A percentile compares a stretch with the other conserved stretches of the same genome.
Evolutionary conservation across 2,329 filamentous ascomycete species (phyloP).

Genomic region (Rhynchosporium graminicola): DNA sequence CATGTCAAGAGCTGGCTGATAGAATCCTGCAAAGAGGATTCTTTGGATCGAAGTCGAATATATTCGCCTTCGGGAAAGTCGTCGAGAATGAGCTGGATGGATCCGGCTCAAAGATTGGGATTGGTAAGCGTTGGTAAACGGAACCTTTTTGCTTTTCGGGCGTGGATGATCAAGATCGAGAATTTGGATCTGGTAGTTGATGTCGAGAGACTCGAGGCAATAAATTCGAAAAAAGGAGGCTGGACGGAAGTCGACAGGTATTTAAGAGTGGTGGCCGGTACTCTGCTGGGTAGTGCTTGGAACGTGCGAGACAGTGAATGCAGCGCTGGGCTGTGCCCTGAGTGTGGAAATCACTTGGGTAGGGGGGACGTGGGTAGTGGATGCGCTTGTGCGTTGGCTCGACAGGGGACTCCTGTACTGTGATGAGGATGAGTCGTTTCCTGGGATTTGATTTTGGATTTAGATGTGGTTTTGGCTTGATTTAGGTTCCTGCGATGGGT

Average conservation of each 20-base stretch:
- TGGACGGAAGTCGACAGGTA: conserved; percentile 25
- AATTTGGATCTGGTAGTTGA: conserved; percentile 19
- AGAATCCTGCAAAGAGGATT: conserved; percentile 34
- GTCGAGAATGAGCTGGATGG: conserved; percentile 37
- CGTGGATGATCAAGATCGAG: conserved; percentile 17
- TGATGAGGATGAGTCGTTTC: conserved; percentile 14
- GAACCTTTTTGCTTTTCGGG: conserved; percentile 8
- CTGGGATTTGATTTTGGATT: background rate
- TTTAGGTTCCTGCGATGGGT: conserved; percentile 13
- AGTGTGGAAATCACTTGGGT: conserved; percentile 25
- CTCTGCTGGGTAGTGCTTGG: background rate
- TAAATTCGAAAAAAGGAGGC: conserved; percentile 21
- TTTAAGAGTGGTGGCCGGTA: conserved; percentile 22
- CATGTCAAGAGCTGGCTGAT: conserved; percentile 40
- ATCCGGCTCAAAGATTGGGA: conserved; percentile 26
- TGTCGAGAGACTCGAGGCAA: conserved; percentile 26
- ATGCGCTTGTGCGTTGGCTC: conserved; percentile 28
- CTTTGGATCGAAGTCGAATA: conserved; percentile 33
- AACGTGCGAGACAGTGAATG: background rate
- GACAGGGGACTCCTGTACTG: background rate
- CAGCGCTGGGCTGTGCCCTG: background rate
- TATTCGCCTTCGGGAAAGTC: conserved; percentile 32
- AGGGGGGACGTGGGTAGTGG: conserved; percentile 13
- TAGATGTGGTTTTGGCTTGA: too few relatives aligned
- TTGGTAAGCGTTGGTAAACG: conserved; percentile 30